phyloP scores from a whole-genome alignment of 768 basidiomycete genomes.

The Daedaleopsis sinensis region DNA sequence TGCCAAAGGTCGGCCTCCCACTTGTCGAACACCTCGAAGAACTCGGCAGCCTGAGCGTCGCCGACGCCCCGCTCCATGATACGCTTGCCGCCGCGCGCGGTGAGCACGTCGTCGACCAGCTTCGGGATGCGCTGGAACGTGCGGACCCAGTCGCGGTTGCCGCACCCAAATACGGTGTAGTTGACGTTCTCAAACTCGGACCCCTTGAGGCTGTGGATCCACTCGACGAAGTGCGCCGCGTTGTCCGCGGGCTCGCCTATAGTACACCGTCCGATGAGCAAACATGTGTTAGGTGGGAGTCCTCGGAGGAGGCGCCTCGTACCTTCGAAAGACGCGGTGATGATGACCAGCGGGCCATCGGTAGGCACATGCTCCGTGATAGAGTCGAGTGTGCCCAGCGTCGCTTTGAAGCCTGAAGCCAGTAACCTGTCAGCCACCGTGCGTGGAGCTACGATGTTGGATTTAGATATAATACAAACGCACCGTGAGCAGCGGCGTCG shows the following conservation, averaged over 20 bases:
- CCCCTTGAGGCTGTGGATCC: slow-evolving; percentile 37
- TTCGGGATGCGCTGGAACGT: slow-evolving; percentile 51
- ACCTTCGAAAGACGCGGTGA: slow-evolving; percentile 54
- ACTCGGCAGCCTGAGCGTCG: slow-evolving; percentile 44
- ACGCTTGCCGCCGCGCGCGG: slow-evolving; percentile 38
- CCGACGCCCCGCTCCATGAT: slow-evolving; percentile 43
- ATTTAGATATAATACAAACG: neutral
- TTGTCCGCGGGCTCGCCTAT: slow-evolving; percentile 54
- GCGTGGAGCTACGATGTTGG: too few relatives aligned
- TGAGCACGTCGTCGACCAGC: slow-evolving; percentile 40
- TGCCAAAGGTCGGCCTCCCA: slow-evolving; percentile 45
- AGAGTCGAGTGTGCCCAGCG: slow-evolving; percentile 44
- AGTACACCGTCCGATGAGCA: neutral
- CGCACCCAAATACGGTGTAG: slow-evolving; percentile 53
- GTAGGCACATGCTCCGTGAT: slow-evolving; percentile 39
- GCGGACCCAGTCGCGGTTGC: slow-evolving; percentile 50
- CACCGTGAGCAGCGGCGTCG: slow-evolving; percentile 42
- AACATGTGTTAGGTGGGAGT: too few relatives aligned
- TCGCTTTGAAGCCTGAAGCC: slow-evolving; percentile 42
- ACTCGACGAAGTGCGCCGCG: slow-evolving; percentile 47
- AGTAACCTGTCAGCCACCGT: neutral
- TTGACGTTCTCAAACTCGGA: slow-evolving; percentile 35
- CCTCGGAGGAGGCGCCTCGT: neutral
- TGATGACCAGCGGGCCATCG: slow-evolving; percentile 47
- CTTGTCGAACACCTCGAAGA: slow-evolving; percentile 49